Evolutionary conservation across 1,284 basidiomycete species (phyloP).

Genomic region (Pseudozyma sp.): DNA sequence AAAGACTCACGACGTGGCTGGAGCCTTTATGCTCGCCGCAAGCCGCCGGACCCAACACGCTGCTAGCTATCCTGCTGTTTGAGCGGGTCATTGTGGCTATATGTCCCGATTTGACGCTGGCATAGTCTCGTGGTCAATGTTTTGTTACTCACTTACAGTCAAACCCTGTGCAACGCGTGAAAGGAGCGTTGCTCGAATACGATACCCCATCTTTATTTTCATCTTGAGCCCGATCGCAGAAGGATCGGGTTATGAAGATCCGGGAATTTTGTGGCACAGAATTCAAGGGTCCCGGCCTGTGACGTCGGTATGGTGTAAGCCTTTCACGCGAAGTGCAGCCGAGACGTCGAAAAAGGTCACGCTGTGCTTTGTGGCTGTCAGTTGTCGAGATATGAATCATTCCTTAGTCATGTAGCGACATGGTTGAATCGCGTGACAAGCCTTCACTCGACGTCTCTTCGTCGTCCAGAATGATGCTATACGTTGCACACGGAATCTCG

Average conservation of each 20-base stretch:
- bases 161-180: not conserved
- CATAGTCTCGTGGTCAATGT: not conserved
- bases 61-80: slow-evolving; percentile 42
- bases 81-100: slow-evolving; percentile 41
- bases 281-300: no score
- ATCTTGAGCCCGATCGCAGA: no score
- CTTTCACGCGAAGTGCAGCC: slow-evolving; percentile 38
- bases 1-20: slow-evolving; percentile 35
- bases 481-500: no score
- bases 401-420: not conserved
- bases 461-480: no score
- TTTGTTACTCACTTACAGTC: not conserved
- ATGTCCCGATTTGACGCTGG: slow-evolving; percentile 37
- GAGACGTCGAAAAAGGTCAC: slow-evolving; percentile 18
- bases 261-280: no score
- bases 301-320: slow-evolving; percentile 16
- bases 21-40: slow-evolving; percentile 49
- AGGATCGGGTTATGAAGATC: no score
- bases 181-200: no score
- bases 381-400: slow-evolving; percentile 13
- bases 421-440: no score
- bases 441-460: no score
- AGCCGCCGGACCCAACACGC: slow-evolving; percentile 48
- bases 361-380: not conserved
- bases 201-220: no score